Evolutionary conservation across 805 yeast species (phyloP), one percentile per base, ranked within the genome.

Genomic region (Kodamaea kakaduensis): DNA sequence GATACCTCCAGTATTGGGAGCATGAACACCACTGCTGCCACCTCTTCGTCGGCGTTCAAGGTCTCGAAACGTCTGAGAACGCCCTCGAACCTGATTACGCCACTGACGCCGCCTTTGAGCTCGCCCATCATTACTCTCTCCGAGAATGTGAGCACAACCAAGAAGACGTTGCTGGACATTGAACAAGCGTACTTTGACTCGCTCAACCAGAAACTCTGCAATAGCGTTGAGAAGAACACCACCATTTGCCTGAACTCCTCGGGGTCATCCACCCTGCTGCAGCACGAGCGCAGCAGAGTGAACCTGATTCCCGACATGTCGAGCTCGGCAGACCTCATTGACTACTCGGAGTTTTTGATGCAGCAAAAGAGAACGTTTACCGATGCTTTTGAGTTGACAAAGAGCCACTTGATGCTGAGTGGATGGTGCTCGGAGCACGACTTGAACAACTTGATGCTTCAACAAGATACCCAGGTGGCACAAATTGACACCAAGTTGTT

Each of bases 351-450:
- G 9, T 66, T 55, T 41, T 50, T 66, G 37, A 50, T 44, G 16
- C 50, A 56, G 36, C 67, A 64, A 44, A 64, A 61, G 41, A 48
- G 46, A 29, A 49, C 59, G 5, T 56, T 63, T 8, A 49, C 44
- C 22, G 59, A 58, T 10, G 66, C 68, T 3, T 66, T 52, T 42
- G 59, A 52, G 24, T 42, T 50, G 17, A 59, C 71, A 13, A 58
- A 48, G 34, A 43, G 48, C 26, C 53, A 61, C 33, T 53, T 67
- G 35, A 37, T 40, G 18, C 53, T 51, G 29, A 56, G 63, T 21
- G 72, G 72, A 2, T 67, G 72, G 72, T 65, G 71, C 43, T 63
- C 69, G 2, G 48, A 42, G 27, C 60, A 63, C 41, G 71, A 67
- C 47, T 52, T 66, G 43, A 56, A 63, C 38, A 65, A 63, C 48